Percentiles rank a stretch among this genome's conserved stretches.
Evolutionary conservation across 2,329 filamentous ascomycete species (phyloP).

Genomic region (Ophiostoma pallidulum): DNA sequence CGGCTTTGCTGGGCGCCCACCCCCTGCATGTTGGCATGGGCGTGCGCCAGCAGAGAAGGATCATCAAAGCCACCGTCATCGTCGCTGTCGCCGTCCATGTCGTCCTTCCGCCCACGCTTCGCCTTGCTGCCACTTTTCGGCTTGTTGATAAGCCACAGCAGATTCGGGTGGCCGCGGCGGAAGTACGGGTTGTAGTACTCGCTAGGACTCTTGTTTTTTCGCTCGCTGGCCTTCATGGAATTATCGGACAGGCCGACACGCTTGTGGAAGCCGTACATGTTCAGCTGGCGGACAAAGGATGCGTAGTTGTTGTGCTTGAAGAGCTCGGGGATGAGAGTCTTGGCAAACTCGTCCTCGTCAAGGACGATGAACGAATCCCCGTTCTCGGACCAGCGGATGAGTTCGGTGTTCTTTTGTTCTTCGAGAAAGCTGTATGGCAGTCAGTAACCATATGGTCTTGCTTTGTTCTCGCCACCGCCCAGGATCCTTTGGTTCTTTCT

Average conservation of each 20-base stretch:
- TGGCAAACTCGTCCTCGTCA: conserved; percentile 97
- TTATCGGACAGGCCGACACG: conserved; percentile 88
- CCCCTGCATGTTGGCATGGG: conserved; percentile 17
- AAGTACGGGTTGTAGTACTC: conserved; percentile 98
- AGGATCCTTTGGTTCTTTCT: background rate
- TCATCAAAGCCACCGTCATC: conserved; percentile 55
- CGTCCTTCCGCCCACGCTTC: conserved; percentile 52
- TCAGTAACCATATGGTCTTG: too few species aligned
- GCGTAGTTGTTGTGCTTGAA: conserved; percentile 99
- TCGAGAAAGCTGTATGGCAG: conserved; percentile 67
- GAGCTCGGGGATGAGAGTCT: conserved; percentile 89
- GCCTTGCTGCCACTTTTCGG: conserved; percentile 62
- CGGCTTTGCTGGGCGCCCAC: conserved; percentile 12
- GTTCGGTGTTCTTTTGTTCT: conserved; percentile 80
- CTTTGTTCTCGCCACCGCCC: too few species aligned
- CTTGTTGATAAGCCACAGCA: conserved; percentile 94
- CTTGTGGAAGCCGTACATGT: conserved; percentile 99
- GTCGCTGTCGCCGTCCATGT: conserved; percentile 61
- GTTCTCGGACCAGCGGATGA: conserved; percentile 95
- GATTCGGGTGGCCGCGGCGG: conserved; percentile 80
- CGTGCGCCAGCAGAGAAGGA: conserved; percentile 17
- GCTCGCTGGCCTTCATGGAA: conserved; percentile 93
- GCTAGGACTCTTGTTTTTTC: conserved; percentile 95
- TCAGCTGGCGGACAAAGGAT: conserved; percentile 88
- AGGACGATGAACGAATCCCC: conserved; percentile 94